Conservation (phyloP, 2,329 filamentous ascomycete genomes). For the Phaeosphaeriaceae sp. region DNA sequence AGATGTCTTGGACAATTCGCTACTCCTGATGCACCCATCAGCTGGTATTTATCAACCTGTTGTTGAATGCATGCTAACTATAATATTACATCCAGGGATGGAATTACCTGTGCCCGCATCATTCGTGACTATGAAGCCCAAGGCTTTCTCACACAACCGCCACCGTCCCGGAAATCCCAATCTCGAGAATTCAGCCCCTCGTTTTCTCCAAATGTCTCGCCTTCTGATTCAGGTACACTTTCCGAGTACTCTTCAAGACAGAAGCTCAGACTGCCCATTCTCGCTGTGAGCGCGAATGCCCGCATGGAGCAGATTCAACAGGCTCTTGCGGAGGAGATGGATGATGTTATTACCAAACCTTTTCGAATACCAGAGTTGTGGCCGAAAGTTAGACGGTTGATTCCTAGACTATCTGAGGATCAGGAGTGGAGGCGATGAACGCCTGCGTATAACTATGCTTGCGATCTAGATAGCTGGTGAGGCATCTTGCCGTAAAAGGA, state of each 20-base stretch:
- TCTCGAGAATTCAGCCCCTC: not conserved
- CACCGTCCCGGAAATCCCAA: not conserved
- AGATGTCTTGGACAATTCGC: no score
- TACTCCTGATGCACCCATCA: no score
- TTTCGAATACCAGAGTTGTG: slow-evolving; percentile 31
- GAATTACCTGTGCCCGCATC: slow-evolving; percentile 33
- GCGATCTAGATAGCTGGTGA: not conserved
- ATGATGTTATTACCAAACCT: slow-evolving; percentile 36
- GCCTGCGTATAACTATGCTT: not conserved
- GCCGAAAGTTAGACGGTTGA: slow-evolving; percentile 1
- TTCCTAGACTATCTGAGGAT: not conserved
- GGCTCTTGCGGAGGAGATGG: slow-evolving; percentile 41
- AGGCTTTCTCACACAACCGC: not conserved
- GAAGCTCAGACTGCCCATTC: slow-evolving; percentile 25
- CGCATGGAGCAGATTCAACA: slow-evolving; percentile 40
- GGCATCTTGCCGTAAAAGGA: no score
- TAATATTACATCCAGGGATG: slow-evolving; percentile 29
- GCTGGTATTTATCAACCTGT: no score
- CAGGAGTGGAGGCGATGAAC: not conserved
- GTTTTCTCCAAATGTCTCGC: not conserved
- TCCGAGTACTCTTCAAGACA: not conserved
- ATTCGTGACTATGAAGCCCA: slow-evolving; percentile 38
- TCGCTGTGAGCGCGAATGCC: slow-evolving; percentile 46
- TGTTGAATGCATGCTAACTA: no score
- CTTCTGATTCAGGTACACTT: not conserved